A percentile compares a stretch with the other conserved stretches of the same genome.
Evolutionary conservation across 2,329 filamentous ascomycete genomes (phyloP).

Genomic region (Thelonectria blattea): DNA sequence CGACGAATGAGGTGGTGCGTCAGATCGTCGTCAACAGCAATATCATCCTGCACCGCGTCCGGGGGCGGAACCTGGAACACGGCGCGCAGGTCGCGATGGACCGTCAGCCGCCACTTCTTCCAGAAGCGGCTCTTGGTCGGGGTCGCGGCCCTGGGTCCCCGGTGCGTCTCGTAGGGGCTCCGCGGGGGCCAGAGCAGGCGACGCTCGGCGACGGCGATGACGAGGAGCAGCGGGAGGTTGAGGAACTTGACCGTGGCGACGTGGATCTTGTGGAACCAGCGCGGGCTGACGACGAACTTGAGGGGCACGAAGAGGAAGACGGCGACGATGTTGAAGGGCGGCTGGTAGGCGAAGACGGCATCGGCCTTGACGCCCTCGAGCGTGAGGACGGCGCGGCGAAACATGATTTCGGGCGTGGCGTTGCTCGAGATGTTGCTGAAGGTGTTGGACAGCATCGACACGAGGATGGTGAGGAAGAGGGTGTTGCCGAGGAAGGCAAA

Average conservation of each 20-base stretch:
- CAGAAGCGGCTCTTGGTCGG: slow-evolving; percentile 59
- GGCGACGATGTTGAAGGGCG: slow-evolving; percentile 83
- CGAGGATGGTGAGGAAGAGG: slow-evolving; percentile 85
- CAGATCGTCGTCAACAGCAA: slow-evolving; percentile 64
- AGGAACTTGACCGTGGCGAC: slow-evolving; percentile 75
- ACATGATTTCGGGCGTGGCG: slow-evolving; percentile 83
- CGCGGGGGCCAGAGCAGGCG: slow-evolving; percentile 65
- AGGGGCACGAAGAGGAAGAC: slow-evolving; percentile 76
- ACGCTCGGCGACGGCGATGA: slow-evolving; percentile 75
- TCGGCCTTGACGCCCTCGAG: slow-evolving; percentile 87
- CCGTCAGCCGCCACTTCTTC: slow-evolving; percentile 71
- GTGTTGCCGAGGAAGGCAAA: slow-evolving; percentile 89
- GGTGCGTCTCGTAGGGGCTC: slow-evolving; percentile 14
- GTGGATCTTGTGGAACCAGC: slow-evolving; percentile 92
- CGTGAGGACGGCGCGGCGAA: slow-evolving; percentile 78
- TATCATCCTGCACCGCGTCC: slow-evolving; percentile 62
- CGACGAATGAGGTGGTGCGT: slow-evolving; percentile 63
- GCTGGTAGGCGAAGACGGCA: slow-evolving; percentile 81
- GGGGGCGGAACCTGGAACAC: slow-evolving; percentile 77
- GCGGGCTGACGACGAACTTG: slow-evolving; percentile 77
- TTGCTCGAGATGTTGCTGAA: slow-evolving; percentile 80
- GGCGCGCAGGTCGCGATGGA: slow-evolving; percentile 73
- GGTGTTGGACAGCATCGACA: slow-evolving; percentile 85
- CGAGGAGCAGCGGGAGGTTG: slow-evolving; percentile 75
- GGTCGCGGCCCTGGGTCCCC: slow-evolving; percentile 28